Conservation (phyloP, 2,329 filamentous ascomycete species). For the Gaeumannomyces sp. region DNA sequence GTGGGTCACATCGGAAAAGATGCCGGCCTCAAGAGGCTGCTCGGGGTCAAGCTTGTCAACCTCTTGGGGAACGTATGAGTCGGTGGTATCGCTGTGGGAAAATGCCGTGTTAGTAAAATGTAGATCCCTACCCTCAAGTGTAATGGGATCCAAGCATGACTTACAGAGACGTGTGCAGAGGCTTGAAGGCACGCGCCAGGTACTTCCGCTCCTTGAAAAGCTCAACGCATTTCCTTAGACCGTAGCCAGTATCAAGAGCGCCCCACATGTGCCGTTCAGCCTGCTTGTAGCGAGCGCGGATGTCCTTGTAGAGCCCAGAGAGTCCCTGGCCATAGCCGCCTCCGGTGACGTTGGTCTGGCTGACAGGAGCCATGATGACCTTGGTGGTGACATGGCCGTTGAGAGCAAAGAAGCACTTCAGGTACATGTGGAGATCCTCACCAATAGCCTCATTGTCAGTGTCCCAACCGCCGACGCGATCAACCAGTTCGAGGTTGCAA, state of each 20-base stretch:
- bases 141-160: constrained; percentile 13
- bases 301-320: constrained; percentile 48
- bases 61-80: constrained; percentile 42
- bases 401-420: constrained; percentile 71
- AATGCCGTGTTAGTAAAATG: neutral
- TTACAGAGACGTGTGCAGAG: constrained; percentile 45
- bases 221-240: constrained; percentile 50
- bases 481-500: constrained; percentile 58
- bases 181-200: constrained; percentile 47
- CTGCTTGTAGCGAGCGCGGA: constrained; percentile 63
- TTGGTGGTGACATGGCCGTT: constrained; percentile 61
- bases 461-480: constrained; percentile 68
- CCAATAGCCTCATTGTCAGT: constrained; percentile 65
- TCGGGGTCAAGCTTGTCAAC: constrained; percentile 32
- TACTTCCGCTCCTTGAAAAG: constrained; percentile 53
- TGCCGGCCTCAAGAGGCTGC: constrained; percentile 39
- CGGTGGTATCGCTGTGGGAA: constrained; percentile 33
- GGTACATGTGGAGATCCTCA: constrained; percentile 71
- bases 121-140: neutral
- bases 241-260: constrained; percentile 61
- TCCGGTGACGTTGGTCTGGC: constrained; percentile 65
- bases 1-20: constrained; percentile 49
- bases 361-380: constrained; percentile 62
- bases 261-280: constrained; percentile 73
- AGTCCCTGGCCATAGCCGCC: constrained; percentile 47